Base-by-base conservation (phyloP, 2,329 filamentous ascomycete species). In the Teratosphaeriaceae sp. region DNA sequence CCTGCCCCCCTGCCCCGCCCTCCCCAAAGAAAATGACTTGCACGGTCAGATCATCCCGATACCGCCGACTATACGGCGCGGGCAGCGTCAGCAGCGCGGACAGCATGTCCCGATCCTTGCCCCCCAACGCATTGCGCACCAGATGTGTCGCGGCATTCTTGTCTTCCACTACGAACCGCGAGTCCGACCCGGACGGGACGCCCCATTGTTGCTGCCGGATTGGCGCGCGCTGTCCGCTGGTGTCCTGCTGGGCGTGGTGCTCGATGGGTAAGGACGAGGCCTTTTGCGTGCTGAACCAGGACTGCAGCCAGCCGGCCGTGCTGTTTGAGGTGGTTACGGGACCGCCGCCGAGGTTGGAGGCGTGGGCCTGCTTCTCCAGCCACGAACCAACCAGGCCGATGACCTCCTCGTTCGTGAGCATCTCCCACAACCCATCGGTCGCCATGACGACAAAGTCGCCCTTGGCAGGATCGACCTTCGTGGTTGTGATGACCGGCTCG, bases 11-110 rank as follows among this genome's bases (percentile, higher is more conserved):
- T 62, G 82, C 82, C 41, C 82, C 60, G 26, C 83, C 79, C 54
- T 94, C 80, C 47, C 92, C 92, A 58, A 98, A 98, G 75, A 98
- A 98, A 60, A 98, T 94, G 48, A 98, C 92, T 65, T 98, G 88
- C 13, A 98, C 90, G 0, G 92, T 98, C 50, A 98, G 70, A 62
- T 98, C 92, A 62, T 98, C 92, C 54, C 90, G 80, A 62, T 97
- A 98, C 59, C 92, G 75, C 59, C 92, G 78, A 22, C 87, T 94
- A 60, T 89, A 96, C 0, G 92, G 94, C 44, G 87, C 85, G 2
- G 90, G 89, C 18, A 98, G 73, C 1, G 92, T 97, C 55, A 98
- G 74, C 49, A 98, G 71, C 16, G 90, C 90, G 58, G 86, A 94
- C 13, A 98, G 78, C 75, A 95, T 92, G 67, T 98, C 94, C 57